Percentiles rank a stretch among this genome's conserved stretches.
These are phyloP conservation scores for Aspergillus ruber DNA, from an alignment of 2,329 filamentous ascomycete genomes.

Conservation along the genomic window DNA sequence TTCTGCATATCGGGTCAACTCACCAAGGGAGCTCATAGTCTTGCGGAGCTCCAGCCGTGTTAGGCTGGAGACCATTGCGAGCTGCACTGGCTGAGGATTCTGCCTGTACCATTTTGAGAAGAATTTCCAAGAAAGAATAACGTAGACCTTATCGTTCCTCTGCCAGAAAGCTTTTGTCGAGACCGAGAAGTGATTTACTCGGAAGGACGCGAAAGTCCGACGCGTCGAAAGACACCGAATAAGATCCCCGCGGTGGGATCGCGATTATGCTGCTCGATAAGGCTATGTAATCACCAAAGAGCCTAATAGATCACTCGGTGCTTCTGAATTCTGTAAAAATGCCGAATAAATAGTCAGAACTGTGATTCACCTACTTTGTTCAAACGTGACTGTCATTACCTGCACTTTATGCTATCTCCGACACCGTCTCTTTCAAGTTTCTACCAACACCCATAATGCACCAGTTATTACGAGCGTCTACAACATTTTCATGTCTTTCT, in stretches of 20 bases:
- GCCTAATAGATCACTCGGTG: neutral
- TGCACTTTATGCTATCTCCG: too few relatives aligned
- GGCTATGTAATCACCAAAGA: neutral
- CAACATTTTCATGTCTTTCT: neutral
- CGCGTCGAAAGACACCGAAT: constrained; percentile 19
- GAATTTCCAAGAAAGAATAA: constrained; percentile 1
- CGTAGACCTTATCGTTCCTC: neutral
- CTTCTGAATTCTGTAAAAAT: too few relatives aligned
- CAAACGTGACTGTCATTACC: too few relatives aligned
- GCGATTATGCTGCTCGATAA: neutral
- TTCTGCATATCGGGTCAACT: constrained; percentile 2
- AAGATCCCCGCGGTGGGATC: neutral
- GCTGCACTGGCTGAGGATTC: constrained; percentile 43
- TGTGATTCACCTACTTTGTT: too few relatives aligned
- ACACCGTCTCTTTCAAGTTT: neutral
- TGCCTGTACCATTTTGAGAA: constrained; percentile 35
- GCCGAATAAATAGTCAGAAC: too few relatives aligned
- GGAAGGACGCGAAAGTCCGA: constrained; percentile 23
- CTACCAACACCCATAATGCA: neutral
- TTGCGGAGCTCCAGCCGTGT: constrained; percentile 33
- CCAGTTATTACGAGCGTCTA: neutral
- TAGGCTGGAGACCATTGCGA: constrained; percentile 35
- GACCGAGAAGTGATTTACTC: constrained; percentile 1
- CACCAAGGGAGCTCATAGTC: constrained; percentile 48
- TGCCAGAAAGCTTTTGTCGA: neutral